Evolutionary conservation across 2,329 filamentous ascomycete genomes (phyloP).

Genomic region (Aspergillus ibericus): DNA sequence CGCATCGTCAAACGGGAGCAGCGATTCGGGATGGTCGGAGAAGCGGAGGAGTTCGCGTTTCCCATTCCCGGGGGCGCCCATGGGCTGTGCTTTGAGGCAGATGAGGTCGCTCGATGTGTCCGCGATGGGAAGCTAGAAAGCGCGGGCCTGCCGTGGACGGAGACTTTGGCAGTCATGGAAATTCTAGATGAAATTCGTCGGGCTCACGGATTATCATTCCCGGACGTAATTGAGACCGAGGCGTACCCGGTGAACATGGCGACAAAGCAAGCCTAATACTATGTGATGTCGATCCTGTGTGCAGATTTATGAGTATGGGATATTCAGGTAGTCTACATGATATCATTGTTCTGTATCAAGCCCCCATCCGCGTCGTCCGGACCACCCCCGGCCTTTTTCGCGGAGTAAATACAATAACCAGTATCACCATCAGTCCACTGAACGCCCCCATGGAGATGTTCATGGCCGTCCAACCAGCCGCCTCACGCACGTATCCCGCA

Average conservation of each 20-base stretch:
- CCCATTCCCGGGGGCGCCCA: not conserved
- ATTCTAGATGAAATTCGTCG: not conserved
- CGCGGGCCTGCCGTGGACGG: not conserved
- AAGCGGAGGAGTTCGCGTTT: not conserved
- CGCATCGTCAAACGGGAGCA: not conserved
- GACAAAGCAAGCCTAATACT: not conserved
- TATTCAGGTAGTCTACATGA: not conserved
- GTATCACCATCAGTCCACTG: not conserved
- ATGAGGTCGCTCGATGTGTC: not conserved
- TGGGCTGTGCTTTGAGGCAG: not conserved
- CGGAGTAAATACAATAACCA: not conserved
- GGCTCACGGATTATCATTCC: not conserved
- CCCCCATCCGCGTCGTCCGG: too few species aligned
- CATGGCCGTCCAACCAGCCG: constrained; percentile 54
- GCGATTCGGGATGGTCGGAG: not conserved
- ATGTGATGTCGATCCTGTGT: fast-evolving
- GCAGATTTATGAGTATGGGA: not conserved
- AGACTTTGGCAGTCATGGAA: not conserved
- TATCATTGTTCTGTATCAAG: fast-evolving
- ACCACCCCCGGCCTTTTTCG: not conserved
- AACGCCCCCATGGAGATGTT: constrained; percentile 4
- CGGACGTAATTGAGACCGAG: not conserved
- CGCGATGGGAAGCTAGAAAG: not conserved
- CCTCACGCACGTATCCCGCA: constrained; percentile 46
- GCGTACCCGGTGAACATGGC: not conserved